Percentiles rank a stretch among this genome's conserved stretches.
Conservation (phyloP, 441 rosid species). For the Viola pubescens region DNA sequence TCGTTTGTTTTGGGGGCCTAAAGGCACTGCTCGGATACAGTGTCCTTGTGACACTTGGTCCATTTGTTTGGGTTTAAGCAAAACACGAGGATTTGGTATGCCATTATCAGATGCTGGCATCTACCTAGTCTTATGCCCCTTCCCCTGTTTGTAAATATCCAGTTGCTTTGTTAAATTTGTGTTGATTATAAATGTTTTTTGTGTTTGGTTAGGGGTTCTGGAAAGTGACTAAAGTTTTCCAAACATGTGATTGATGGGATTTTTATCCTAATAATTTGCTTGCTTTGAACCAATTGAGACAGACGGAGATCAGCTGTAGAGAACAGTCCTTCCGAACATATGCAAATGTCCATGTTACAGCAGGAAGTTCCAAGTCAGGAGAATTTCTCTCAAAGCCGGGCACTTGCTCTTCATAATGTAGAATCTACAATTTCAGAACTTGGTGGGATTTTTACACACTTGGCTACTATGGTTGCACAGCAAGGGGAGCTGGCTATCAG, state of each 20-base stretch:
- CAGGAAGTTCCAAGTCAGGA: conserved; percentile 82
- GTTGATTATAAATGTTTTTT: neutral
- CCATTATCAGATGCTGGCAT: neutral
- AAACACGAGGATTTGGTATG: neutral
- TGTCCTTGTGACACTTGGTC: neutral
- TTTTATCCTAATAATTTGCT: conserved; percentile 11
- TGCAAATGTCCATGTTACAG: conserved; percentile 93
- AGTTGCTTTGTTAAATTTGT: neutral
- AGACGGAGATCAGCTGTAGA: conserved; percentile 83
- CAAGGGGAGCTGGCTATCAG: conserved; percentile 95
- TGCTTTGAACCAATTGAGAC: conserved; percentile 19
- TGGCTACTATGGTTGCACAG: conserved; percentile 93
- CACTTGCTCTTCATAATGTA: conserved; percentile 73
- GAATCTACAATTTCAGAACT: conserved; percentile 94
- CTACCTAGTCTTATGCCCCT: too few species aligned
- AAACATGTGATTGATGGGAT: neutral
- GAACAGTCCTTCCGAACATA: conserved; percentile 51
- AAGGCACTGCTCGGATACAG: neutral
- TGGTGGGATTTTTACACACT: conserved; percentile 81
- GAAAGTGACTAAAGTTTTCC: neutral
- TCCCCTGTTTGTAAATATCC: too few species aligned
- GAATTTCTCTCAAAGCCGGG: conserved; percentile 55
- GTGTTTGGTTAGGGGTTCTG: neutral
- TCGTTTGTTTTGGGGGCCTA: too few species aligned
- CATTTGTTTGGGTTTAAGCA: neutral